Conservation (phyloP, 176 grass and related monocot species). For the Ensete glaucum region DNA sequence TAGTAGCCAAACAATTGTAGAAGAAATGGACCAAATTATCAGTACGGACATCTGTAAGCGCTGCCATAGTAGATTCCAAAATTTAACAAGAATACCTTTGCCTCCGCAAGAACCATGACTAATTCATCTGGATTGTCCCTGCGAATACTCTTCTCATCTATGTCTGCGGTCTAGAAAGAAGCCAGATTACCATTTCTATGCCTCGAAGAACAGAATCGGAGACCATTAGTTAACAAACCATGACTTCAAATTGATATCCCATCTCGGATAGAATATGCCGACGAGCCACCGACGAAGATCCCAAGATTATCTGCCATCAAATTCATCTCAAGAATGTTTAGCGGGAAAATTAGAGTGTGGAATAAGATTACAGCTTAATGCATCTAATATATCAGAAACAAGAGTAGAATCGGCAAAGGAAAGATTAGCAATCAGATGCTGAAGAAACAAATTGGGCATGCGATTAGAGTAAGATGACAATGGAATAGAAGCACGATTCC, state of each 20-base stretch:
- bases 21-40: no score
- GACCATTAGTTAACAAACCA: slow-evolving; percentile 32
- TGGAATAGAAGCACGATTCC: not conserved
- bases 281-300: slow-evolving; percentile 73
- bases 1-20: no score
- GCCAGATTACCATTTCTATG: not conserved
- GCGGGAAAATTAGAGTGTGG: no score
- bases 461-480: not conserved
- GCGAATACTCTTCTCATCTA: slow-evolving; percentile 90
- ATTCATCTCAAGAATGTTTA: not conserved
- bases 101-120: slow-evolving; percentile 81
- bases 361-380: not conserved
- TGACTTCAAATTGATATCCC: slow-evolving; percentile 72
- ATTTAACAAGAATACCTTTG: slow-evolving; percentile 45
- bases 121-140: slow-evolving; percentile 71
- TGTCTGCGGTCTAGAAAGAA: slow-evolving; percentile 73
- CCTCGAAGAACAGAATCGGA: not conserved
- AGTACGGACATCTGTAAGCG: not conserved
- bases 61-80: not conserved
- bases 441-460: not conserved
- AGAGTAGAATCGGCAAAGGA: not conserved
- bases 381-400: not conserved
- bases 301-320: slow-evolving; percentile 62
- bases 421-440: not conserved
- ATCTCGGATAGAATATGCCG: slow-evolving; percentile 67